Evolutionary conservation across 257 asterid genomes (phyloP), one percentile per base, ranked within the genome.

Genomic region (Oldenlandia corymbosa): DNA sequence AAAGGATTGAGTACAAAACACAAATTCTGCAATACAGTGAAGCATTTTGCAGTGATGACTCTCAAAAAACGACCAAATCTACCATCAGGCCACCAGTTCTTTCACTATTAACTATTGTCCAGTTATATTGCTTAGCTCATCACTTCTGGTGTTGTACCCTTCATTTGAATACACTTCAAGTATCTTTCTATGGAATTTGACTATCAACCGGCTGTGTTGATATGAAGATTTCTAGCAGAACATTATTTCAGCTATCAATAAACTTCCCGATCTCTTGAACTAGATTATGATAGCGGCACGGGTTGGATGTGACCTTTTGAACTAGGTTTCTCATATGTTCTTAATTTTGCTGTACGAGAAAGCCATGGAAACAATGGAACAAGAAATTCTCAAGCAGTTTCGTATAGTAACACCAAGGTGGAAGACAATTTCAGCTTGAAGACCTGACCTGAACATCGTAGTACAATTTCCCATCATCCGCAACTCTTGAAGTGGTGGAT

Each of bases 381-480:
- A 57, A 57, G 21, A 13, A 20, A 4, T 13, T 21, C 6, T 31
- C 26, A 57, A 57, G 21, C 42, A 57, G 10, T 41, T 16, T 34
- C 20, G 3, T 5, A 4, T 14, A 21, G 18, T 34, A 63, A 48
- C 36, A 63, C 12, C 2, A 2, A 31, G 11, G n/a, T 4, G 61
- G 30, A 17, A 51, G 39, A 65, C 3, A n/a, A 9, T 27, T 9
- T 10, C 20, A 17, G 26, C 30, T 11, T 65, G 17, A 43, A 39
- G 66, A 66, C 52, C 83, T 78, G 67, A 86, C 99, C 91, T 93
- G 94, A 58, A 89, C 88, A 74, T 72, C 72, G 67, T 89, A 93
- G 70, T 93, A 93, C 48, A 89, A 67, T 77, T 68, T 87, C 27
- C 99, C 99, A 76, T 93, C 99, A 74, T 77, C 73, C 46, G 91